Base-by-base conservation (phyloP, 1,139 yeast genomes). In the Sugiyamaella castrensis region DNA sequence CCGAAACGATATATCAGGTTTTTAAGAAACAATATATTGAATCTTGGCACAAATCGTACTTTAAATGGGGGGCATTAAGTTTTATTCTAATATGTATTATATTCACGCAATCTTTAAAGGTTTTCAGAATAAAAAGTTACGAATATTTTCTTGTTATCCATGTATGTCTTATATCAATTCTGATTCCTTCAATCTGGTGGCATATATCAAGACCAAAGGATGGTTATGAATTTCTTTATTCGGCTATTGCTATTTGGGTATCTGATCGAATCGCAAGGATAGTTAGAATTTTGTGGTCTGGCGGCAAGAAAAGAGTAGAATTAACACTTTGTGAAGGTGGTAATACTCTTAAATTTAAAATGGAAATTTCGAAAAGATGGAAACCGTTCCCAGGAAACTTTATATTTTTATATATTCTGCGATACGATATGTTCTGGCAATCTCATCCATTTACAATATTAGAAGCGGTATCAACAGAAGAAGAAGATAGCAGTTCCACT, bases 371-470 rank as follows among this genome's bases (percentile, higher is more conserved):
- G 2, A 56, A 63, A 15, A 48, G 49, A 11, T 73, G 81, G 76
- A 67, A 67, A 41, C 62, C 74, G 9, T 62, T 62, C 41, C 82
- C 87, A 2, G 87, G 87, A 4, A 75, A 80, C 2, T 82, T 74
- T 61, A 80, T 78, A 1, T 84, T 74, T 59, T 65, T 84, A 42
- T 77, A 82, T 57, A 74, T 84, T 53, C 62, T 81, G 32, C 52
- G 57, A 29, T 51, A 48, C 31, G 51, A 59, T 44, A 64, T 71
- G 43, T 74, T 77, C 40, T 65, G 76, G 62, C 88, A 84, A 62
- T 78, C 84, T 0, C 91, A 84, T 65, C 91, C 91, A 0, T 83
- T 84, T 61, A 80, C 89, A 0, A 66, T 79, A 27, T 72, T 79
- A 40, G 62, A 54, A 30, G 27, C 19, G 8, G 48, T 44, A 16